Evolutionary conservation across 257 asterid species (phyloP).

Genomic region (Lavandula angustifolia): DNA sequence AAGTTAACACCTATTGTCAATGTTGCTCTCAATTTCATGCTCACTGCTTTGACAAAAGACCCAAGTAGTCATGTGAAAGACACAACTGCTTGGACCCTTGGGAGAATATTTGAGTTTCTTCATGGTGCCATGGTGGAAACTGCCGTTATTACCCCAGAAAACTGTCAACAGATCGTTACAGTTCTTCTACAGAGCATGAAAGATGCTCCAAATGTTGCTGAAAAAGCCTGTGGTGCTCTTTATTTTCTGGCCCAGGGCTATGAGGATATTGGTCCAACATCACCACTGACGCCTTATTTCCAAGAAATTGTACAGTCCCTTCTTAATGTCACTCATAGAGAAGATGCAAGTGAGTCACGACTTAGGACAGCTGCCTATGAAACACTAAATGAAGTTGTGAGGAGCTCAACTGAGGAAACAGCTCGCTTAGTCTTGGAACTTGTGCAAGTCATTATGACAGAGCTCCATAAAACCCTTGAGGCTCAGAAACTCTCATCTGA

Average conservation of each 20-base stretch:
- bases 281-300: slow-evolving; percentile 66
- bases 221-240: slow-evolving; percentile 82
- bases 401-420: slow-evolving; percentile 77
- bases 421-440: slow-evolving; percentile 63
- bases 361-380: slow-evolving; percentile 78
- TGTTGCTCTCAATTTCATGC: slow-evolving; percentile 69
- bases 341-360: slow-evolving; percentile 75
- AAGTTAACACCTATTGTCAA: slow-evolving; percentile 66
- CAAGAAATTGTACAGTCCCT: slow-evolving; percentile 73
- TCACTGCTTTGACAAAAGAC: slow-evolving; percentile 62
- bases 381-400: slow-evolving; percentile 78
- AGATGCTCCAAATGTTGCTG: slow-evolving; percentile 78
- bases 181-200: slow-evolving; percentile 76
- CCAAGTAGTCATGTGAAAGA: slow-evolving; percentile 81
- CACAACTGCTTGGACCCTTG: slow-evolving; percentile 85
- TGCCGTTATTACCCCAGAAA: slow-evolving; percentile 60
- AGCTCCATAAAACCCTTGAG: slow-evolving; percentile 72
- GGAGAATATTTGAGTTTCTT: slow-evolving; percentile 78
- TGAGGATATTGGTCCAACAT: slow-evolving; percentile 60
- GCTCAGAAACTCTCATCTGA: slow-evolving; percentile 67
- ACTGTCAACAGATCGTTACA: slow-evolving; percentile 61
- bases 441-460: slow-evolving; percentile 67
- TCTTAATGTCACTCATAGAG: slow-evolving; percentile 68
- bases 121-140: slow-evolving; percentile 67
- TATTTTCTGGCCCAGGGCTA: slow-evolving; percentile 75